phyloP scores from a whole-genome alignment of 177 flowering plant genomes.

The Vitis hybrid region DNA sequence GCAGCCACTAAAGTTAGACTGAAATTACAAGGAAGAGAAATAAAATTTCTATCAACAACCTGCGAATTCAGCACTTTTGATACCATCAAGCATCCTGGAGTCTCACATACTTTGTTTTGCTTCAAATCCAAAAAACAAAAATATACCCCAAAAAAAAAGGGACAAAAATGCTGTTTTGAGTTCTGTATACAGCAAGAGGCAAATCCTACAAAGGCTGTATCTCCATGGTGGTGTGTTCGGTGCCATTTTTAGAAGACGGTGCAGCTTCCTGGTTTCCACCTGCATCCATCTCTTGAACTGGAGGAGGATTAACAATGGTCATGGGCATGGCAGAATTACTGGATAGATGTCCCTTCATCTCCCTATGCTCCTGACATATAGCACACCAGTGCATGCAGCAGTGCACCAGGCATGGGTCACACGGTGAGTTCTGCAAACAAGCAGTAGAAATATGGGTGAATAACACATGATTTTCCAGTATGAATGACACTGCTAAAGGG shows the following conservation, averaged over 20 bases:
- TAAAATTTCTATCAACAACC: conserved; percentile 1
- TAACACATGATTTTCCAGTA: too few species aligned
- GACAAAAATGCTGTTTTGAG: background rate
- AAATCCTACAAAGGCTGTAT: conserved; percentile 47
- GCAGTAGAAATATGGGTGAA: too few species aligned
- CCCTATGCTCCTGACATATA: conserved; percentile 75
- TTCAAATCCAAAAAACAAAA: background rate
- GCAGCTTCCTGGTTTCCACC: conserved; percentile 23
- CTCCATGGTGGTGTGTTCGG: conserved; percentile 40
- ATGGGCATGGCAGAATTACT: conserved; percentile 45
- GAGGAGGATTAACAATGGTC: conserved; percentile 67
- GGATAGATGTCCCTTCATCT: conserved; percentile 63
- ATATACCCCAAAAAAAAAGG: background rate
- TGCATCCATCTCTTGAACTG: conserved; percentile 57
- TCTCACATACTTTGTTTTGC: background rate
- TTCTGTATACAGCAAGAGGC: background rate
- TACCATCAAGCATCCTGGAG: background rate
- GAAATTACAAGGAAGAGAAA: background rate
- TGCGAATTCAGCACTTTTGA: background rate
- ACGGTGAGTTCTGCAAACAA: conserved; percentile 58
- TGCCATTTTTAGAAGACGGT: conserved; percentile 26
- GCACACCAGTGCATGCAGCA: conserved; percentile 81
- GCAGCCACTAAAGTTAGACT: too few species aligned
- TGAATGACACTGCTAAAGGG: too few species aligned
- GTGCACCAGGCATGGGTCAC: conserved; percentile 69